phyloP scores from a whole-genome alignment of 2,329 filamentous ascomycete species.

The Aaosphaeria pasadenensis region DNA sequence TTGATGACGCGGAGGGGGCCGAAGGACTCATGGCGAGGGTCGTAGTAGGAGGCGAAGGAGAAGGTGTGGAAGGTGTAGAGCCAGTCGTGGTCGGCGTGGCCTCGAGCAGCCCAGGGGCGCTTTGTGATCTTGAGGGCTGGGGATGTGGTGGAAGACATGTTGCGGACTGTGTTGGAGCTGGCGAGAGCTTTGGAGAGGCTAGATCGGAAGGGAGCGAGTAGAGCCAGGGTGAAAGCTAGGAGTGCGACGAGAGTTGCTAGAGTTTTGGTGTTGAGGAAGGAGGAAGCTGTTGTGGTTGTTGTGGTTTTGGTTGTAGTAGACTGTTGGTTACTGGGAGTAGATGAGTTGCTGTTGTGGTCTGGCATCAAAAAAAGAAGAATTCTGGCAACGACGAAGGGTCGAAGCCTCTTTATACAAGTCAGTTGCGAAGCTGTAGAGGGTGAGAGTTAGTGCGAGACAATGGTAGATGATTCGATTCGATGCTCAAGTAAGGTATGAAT shows the following conservation, averaged over 20 bases:
- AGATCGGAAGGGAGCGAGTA: slow-evolving; percentile 40
- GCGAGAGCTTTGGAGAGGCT: slow-evolving; percentile 31
- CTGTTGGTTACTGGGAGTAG: slow-evolving; percentile 6
- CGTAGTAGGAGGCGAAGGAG: slow-evolving; percentile 71
- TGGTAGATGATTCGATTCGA: slow-evolving; percentile 17
- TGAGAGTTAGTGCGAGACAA: slow-evolving; percentile 20
- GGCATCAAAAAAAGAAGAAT: slow-evolving; percentile 22
- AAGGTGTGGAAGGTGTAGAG: slow-evolving; percentile 85
- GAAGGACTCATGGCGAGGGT: slow-evolving; percentile 66
- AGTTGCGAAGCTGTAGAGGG: slow-evolving; percentile 9
- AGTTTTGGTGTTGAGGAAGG: slow-evolving; percentile 19
- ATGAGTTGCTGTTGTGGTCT: slow-evolving; percentile 10
- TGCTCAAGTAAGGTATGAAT: no score
- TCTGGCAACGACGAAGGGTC: background rate
- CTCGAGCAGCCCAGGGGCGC: slow-evolving; percentile 68
- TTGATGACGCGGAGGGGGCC: slow-evolving; percentile 82
- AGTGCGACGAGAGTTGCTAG: slow-evolving; percentile 30
- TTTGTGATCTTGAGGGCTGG: slow-evolving; percentile 63
- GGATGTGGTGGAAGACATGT: slow-evolving; percentile 38
- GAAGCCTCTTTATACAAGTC: slow-evolving; percentile 22
- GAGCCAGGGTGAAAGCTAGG: slow-evolving; percentile 46
- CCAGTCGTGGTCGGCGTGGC: slow-evolving; percentile 82
- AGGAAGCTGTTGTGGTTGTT: slow-evolving; percentile 4
- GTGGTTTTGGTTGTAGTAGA: slow-evolving; percentile 2
- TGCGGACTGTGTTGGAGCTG: slow-evolving; percentile 25